Evolutionary conservation across 257 asterid species (phyloP), one percentile per base, ranked within the genome.

Genomic region (Capsicum chinense): DNA sequence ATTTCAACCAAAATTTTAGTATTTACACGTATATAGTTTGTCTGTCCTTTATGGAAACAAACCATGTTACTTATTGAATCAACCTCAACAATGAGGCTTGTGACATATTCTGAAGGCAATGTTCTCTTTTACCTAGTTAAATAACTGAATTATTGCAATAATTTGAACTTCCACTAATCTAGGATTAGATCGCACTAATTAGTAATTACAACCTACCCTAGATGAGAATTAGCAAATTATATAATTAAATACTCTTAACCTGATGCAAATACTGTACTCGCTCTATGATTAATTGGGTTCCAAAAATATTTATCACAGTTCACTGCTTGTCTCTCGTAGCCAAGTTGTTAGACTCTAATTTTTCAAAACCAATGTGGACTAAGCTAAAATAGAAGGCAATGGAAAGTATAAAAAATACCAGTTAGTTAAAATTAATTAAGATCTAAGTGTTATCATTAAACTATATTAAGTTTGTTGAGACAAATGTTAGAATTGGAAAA

Each of bases 151-250:
- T 76, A 76, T 76, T 76, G 81, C 26, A 76, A 63, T 76, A 26
- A 76, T 76, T 13, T 13, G 59, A 52, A 3, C 42, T 76, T 26
- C 81, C 81, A 21, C 64, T 58, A 84, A 85, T 84, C 80, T 74
- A 82, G 59, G 50, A 60, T 79, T 71, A 69, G 44, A 86, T 80
- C 71, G 42, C 19, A 83, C 79, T 62, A 58, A 26, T 33, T 59
- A 83, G 71, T 62, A 58, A 26, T 33, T 59, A 74, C 78, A 86
- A 68, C 79, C 82, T 79, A 57, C 66, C 86, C 56, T 17, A 17
- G 86, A 54, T 15, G 26, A 66, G 64, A 19, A 50, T 80, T 59
- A 63, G 56, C 67, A 79, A 47, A 47, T 48, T 57, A 26, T 54
- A 78, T 33, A 54, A 78, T 54, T 76, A 52, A 76, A 52, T 76